Base-by-base conservation (phyloP, 2,329 filamentous ascomycete genomes). In the Phaeosphaeriaceae sp. region DNA sequence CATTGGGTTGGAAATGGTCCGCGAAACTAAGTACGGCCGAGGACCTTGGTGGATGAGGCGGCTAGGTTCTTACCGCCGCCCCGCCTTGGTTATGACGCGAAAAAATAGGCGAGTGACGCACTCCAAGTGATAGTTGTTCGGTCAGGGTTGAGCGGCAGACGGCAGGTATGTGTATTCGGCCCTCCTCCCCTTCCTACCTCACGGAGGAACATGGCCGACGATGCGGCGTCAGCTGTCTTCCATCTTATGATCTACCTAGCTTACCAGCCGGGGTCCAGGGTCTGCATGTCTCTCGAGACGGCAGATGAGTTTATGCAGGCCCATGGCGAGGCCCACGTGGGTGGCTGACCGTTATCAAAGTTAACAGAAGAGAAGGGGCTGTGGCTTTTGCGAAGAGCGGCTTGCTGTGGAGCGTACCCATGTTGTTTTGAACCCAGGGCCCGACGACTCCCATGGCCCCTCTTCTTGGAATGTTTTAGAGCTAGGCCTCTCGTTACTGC, bases 41-140 rank as follows among this genome's bases (percentile, higher is more conserved):
- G 38, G 23, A 17, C 32, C n/a, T n/a, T 53, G 28, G 43, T 37
- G 23, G 34, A 28, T 50, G 53, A 46, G 43, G 50, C n/a, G n/a
- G n/a, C n/a, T n/a, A n/a, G n/a, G n/a, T n/a, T 21, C 20, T 17
- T 30, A 42, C 40, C 30, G 26, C 32, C 41, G n/a, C 36, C 33
- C 35, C 40, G 35, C 16, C 34, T 21, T 36, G 13, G 7, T 42
- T 20, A 39, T 26, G 18, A 7, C 6, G 13, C 36, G 13, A 28
- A 11, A 5, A 11, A 26, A 20, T 26, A 26, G 30, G 15, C 15
- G 30, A 33, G 13, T 13, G 30, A 33, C 6, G 4, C 8, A 16
- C 30, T 33, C 6, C 30, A 33, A 13, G 30, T 16, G 13, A 33
- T 7, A 11, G 23, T 11, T 26, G 7, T 26, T 26, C 23, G 2